Conservation (phyloP, 192 early-diverging fungal genomes). For the Coemansia sp. region DNA sequence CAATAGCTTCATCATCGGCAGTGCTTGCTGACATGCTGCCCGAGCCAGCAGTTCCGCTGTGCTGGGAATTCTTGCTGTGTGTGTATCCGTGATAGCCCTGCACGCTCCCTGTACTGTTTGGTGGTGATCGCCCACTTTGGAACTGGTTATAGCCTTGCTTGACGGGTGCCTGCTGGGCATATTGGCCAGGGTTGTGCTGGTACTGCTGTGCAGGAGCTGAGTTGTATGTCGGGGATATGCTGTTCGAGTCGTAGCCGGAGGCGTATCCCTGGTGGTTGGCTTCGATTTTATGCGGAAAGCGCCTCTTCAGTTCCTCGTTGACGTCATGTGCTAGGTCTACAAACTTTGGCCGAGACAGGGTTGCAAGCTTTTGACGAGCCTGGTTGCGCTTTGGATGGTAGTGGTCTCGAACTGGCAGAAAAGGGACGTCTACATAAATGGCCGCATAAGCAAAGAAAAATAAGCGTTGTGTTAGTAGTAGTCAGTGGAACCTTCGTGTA, state of each 20-base stretch:
- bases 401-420: conserved; percentile 78
- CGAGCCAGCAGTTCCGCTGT: not conserved
- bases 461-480: not conserved
- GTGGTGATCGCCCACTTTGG: conserved; percentile 27
- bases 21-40: conserved; percentile 10
- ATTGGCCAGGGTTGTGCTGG: not conserved
- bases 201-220: conserved; percentile 17
- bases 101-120: conserved; percentile 23
- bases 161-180: conserved; percentile 12
- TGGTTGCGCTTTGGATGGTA: conserved; percentile 94
- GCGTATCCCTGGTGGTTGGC: conserved; percentile 11
- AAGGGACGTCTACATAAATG: conserved; percentile 60
- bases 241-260: conserved; percentile 34
- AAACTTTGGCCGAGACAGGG: conserved; percentile 81
- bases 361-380: conserved; percentile 95
- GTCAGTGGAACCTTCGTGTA: not conserved
- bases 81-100: conserved; percentile 17
- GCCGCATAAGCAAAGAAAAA: conserved; percentile 8
- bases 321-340: conserved; percentile 92
- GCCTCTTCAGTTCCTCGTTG: conserved; percentile 64
- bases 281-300: conserved; percentile 50
- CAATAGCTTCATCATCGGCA: conserved; percentile 17
- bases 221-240: conserved; percentile 31
- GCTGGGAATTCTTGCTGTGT: conserved; percentile 4
- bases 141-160: conserved; percentile 19